phyloP scores from a whole-genome alignment of 1,284 basidiomycete species.

The Porodaedalea pini region DNA sequence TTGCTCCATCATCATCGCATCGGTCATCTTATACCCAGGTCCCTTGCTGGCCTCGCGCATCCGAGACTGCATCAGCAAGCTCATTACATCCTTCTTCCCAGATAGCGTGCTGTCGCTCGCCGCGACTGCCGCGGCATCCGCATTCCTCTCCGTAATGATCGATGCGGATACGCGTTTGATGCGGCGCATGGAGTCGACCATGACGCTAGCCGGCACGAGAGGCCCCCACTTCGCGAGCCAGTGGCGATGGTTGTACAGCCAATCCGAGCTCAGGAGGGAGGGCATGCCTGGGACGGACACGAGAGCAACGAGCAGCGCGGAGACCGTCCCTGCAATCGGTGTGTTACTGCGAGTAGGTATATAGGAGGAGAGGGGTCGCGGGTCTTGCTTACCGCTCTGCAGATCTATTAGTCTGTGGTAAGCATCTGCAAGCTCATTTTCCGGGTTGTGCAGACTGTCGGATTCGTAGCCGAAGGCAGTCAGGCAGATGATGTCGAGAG shows the following conservation, averaged over 20 bases:
- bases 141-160: conserved; percentile 41
- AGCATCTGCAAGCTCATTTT: conserved; percentile 45
- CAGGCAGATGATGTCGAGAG: conserved; percentile 48
- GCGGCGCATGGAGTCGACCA: conserved; percentile 41
- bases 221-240: conserved; percentile 30
- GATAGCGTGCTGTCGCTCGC: conserved; percentile 32
- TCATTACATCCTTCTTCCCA: conserved; percentile 50
- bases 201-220: conserved; percentile 28
- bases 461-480: conserved; percentile 47
- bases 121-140: conserved; percentile 31
- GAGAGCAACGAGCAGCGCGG: conserved; percentile 37
- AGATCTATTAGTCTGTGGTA: conserved; percentile 42
- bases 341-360: not conserved
- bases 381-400: conserved; percentile 36
- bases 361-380: not conserved
- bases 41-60: conserved; percentile 29
- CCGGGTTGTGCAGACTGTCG: conserved; percentile 43
- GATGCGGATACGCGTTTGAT: conserved; percentile 39
- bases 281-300: conserved; percentile 38
- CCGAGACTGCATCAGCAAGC: conserved; percentile 43
- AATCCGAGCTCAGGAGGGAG: conserved; percentile 31
- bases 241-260: conserved; percentile 37
- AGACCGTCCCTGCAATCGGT: conserved; percentile 31
- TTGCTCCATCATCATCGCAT: conserved; percentile 48
- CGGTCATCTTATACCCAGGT: conserved; percentile 39